phyloP scores from a whole-genome alignment of 352 stramenopile genomes.

The Elongisporangium undulatum region DNA sequence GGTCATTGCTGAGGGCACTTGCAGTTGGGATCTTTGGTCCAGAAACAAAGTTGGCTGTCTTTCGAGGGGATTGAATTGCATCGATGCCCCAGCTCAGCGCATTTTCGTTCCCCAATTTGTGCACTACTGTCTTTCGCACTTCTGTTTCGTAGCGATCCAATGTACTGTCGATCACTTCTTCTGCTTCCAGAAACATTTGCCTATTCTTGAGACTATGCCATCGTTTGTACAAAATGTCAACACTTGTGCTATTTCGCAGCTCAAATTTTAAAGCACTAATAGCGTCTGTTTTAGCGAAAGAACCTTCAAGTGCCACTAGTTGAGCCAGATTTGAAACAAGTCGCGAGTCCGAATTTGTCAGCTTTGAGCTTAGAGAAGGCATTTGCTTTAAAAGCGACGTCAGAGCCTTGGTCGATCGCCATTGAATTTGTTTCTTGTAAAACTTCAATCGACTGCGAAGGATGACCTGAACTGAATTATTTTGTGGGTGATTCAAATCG shows the following conservation, averaged over 20 bases:
- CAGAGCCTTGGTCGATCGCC: conserved; percentile 72
- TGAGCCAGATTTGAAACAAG: conserved; percentile 55
- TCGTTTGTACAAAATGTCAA: conserved; percentile 42
- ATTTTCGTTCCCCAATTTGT: conserved; percentile 73
- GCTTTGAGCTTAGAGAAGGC: conserved; percentile 21
- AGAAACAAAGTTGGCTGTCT: conserved; percentile 15
- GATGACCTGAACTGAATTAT: conserved; percentile 55
- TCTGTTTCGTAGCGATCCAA: conserved; percentile 58
- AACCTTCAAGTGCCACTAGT: conserved; percentile 22
- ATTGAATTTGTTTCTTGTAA: conserved; percentile 80
- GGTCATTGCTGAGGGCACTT: neutral
- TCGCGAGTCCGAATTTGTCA: conserved; percentile 54
- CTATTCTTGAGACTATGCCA: conserved; percentile 75
- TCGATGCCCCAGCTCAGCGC: conserved; percentile 78
- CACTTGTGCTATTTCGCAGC: neutral
- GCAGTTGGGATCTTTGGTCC: neutral
- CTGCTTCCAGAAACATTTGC: conserved; percentile 61
- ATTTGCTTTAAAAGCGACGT: conserved; percentile 70
- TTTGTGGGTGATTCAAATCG: conserved; percentile 60
- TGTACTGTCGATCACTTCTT: conserved; percentile 64
- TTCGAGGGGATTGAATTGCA: conserved; percentile 74
- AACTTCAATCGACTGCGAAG: conserved; percentile 51
- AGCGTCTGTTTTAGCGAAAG: neutral
- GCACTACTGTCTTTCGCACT: conserved; percentile 58
- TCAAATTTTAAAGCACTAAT: neutral